Conservation (phyloP, 148 eudicot species). For the Rhododendron griersonianum region DNA sequence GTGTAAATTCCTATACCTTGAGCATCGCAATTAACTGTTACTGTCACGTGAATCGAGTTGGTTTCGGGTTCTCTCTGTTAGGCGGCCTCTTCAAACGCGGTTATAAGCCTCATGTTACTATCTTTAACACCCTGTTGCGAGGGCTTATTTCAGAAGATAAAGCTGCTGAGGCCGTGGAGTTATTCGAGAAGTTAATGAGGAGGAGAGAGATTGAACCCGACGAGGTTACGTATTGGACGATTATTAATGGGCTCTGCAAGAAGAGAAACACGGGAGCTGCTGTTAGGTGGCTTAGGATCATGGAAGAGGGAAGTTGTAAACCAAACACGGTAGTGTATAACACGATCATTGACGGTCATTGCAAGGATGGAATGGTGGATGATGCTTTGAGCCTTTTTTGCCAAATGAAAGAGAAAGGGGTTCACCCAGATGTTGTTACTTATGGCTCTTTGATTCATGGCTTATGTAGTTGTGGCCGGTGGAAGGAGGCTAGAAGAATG, state of each 20-base stretch:
- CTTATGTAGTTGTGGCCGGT: not conserved
- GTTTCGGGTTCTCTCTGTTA: not conserved
- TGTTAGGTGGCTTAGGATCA: not conserved
- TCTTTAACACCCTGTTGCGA: conserved; percentile 1
- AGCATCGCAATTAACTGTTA: not conserved
- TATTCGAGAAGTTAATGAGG: not conserved
- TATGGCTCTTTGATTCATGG: conserved; percentile 9
- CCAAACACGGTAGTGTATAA: not conserved
- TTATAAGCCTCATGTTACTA: not conserved
- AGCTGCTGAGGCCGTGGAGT: not conserved
- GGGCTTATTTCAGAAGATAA: conserved; percentile 1
- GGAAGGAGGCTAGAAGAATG: not conserved
- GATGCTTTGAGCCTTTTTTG: not conserved
- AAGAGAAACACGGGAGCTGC: not conserved
- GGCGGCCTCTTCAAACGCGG: not conserved
- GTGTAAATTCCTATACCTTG: not conserved
- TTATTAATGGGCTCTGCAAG: conserved; percentile 16
- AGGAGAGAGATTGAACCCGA: not conserved
- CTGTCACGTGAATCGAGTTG: not conserved
- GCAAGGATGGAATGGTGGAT: conserved; percentile 5
- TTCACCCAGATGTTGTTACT: not conserved
- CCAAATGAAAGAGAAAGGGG: conserved; percentile 5
- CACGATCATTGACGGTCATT: not conserved
- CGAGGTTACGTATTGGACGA: conserved; percentile 4
- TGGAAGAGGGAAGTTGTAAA: not conserved